A percentile compares a stretch with the other conserved stretches of the same genome.
Evolutionary conservation across 306 rosid genomes (phyloP).

Genomic region (Trifolium dubium): DNA sequence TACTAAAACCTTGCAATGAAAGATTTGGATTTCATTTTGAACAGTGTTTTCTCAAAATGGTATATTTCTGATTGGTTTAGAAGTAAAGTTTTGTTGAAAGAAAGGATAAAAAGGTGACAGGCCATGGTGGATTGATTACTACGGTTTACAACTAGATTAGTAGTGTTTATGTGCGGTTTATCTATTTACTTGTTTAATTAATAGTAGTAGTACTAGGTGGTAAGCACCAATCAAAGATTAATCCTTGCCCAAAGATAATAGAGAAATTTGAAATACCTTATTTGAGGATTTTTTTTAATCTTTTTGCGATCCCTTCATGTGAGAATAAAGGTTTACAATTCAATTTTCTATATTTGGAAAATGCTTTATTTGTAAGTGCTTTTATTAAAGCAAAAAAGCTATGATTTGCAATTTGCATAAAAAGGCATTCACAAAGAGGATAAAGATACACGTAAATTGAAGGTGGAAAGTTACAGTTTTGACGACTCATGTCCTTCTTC

Average conservation of each 20-base stretch:
- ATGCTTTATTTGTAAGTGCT: slow-evolving; percentile 29
- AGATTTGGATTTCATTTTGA: slow-evolving; percentile 31
- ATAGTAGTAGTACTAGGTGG: background rate
- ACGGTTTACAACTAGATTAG: slow-evolving; percentile 29
- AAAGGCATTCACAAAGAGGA: slow-evolving; percentile 36
- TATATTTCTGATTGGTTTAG: slow-evolving; percentile 28
- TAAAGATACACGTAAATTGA: slow-evolving; percentile 52
- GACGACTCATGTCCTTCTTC: slow-evolving; percentile 45
- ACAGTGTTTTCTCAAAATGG: slow-evolving; percentile 16
- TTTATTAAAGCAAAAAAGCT: slow-evolving; percentile 45
- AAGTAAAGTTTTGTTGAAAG: slow-evolving; percentile 32
- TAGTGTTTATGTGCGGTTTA: slow-evolving; percentile 13
- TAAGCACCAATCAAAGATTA: slow-evolving; percentile 3
- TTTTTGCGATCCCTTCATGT: background rate
- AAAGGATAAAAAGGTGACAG: slow-evolving; percentile 17
- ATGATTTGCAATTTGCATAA: slow-evolving; percentile 31
- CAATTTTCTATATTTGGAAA: slow-evolving; percentile 2
- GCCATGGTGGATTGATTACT: slow-evolving; percentile 35
- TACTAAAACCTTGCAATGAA: background rate
- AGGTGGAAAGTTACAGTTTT: slow-evolving; percentile 64
- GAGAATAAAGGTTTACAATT: slow-evolving; percentile 14
- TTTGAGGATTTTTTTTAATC: slow-evolving; percentile 10
- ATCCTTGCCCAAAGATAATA: background rate
- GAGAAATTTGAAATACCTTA: background rate
- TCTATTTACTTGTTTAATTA: slow-evolving; percentile 36